phyloP scores from a whole-genome alignment of 108 stramenopile genomes.

The Skeletonema costatum region DNA sequence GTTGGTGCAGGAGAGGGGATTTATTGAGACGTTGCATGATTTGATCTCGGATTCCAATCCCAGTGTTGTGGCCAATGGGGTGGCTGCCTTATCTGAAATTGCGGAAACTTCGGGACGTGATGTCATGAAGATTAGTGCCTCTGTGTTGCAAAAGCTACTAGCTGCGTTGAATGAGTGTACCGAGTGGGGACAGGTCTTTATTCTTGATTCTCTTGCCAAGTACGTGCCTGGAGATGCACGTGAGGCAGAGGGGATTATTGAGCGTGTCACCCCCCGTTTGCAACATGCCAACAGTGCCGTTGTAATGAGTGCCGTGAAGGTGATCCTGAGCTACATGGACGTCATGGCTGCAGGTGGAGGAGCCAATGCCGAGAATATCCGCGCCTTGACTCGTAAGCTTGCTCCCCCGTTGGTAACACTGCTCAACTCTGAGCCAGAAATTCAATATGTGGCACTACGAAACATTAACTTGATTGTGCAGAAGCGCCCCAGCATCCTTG shows the following conservation, averaged over 20 bases:
- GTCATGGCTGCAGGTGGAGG: constrained; percentile 64
- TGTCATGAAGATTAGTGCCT: constrained; percentile 93
- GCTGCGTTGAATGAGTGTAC: constrained; percentile 99
- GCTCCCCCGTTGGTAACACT: constrained; percentile 99
- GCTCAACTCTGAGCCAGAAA: constrained; percentile 97
- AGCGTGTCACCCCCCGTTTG: constrained; percentile 97
- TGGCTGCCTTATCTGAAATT: constrained; percentile 98
- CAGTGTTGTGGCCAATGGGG: constrained; percentile 98
- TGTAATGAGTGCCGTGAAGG: constrained; percentile 99
- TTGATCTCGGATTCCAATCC: constrained; percentile 97
- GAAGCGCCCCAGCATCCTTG: constrained; percentile 93
- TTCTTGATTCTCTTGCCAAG: constrained; percentile 96
- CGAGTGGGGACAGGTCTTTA: constrained; percentile 99
- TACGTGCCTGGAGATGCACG: constrained; percentile 92
- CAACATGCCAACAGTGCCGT: constrained; percentile 99
- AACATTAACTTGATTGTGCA: constrained; percentile 99
- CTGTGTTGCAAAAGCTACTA: constrained; percentile 95
- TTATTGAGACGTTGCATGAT: constrained; percentile 94
- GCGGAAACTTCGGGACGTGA: constrained; percentile 94
- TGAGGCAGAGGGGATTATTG: constrained; percentile 98
- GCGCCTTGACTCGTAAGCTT: constrained; percentile 90
- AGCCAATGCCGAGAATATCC: constrained; percentile 78
- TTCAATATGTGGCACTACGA: constrained; percentile 98
- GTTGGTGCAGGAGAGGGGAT: constrained; percentile 96
- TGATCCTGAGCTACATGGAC: constrained; percentile 96